Percentiles rank a stretch among this genome's conserved stretches.
Evolutionary conservation across 176 grass and related monocot species (phyloP).

Genomic region (Triticum urartu): DNA sequence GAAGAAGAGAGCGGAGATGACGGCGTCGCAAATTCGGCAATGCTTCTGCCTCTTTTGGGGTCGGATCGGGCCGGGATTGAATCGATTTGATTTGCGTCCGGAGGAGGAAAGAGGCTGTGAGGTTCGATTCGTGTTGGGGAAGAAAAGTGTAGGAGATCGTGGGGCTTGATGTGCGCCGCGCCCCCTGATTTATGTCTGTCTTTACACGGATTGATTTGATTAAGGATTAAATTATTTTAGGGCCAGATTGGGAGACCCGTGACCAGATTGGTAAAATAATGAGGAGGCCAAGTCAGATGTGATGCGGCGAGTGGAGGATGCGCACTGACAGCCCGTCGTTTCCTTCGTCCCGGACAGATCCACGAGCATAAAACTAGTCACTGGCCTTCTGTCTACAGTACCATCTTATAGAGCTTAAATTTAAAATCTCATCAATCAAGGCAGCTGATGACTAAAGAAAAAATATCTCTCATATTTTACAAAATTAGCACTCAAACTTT

Average conservation of each 20-base stretch:
- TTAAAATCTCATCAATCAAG: no score
- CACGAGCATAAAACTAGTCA: no score
- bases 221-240: no score
- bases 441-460: no score
- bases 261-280: background rate
- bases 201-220: background rate
- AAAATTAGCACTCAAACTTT: no score
- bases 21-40: background rate
- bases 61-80: background rate
- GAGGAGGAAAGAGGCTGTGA: background rate
- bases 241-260: background rate
- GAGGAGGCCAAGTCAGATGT: background rate
- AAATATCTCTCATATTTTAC: no score
- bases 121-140: background rate
- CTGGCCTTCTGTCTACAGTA: no score
- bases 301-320: background rate
- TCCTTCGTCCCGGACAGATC: background rate
- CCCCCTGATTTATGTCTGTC: background rate
- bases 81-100: background rate
- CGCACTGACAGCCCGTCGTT: background rate
- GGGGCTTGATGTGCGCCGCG: background rate
- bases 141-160: background rate
- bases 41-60: background rate
- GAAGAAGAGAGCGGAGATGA: background rate
- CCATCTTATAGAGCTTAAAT: no score